These are phyloP conservation scores for Fragaria ananassa DNA, from an alignment of 306 rosid genomes.

Conservation along the genomic window DNA sequence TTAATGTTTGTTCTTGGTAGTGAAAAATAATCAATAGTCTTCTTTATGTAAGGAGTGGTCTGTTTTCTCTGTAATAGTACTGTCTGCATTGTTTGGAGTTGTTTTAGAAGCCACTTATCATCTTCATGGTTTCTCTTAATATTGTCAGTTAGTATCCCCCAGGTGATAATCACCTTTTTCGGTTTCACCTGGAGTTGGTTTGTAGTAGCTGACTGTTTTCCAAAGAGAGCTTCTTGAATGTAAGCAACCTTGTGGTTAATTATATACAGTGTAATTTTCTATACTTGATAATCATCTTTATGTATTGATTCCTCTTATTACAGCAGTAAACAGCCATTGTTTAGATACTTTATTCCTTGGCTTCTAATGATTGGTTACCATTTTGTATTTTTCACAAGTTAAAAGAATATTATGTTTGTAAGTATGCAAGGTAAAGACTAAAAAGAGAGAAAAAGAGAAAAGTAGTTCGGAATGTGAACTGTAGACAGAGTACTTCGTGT, in stretches of 20 bases:
- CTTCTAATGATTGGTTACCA: conserved; percentile 7
- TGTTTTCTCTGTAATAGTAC: conserved; percentile 15
- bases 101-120: conserved; percentile 2
- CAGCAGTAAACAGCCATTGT: neutral
- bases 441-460: conserved; percentile 5
- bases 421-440: conserved; percentile 17
- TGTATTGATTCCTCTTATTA: neutral
- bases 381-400: neutral
- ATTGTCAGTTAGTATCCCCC: conserved; percentile 13
- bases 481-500: conserved; percentile 23
- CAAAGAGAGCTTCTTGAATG: conserved; percentile 22
- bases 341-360: neutral
- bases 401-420: conserved; percentile 19
- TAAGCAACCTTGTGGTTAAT: neutral
- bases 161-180: conserved; percentile 56
- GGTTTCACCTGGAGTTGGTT: conserved; percentile 43
- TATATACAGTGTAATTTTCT: neutral
- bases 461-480: conserved; percentile 25
- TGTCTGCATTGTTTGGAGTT: conserved; percentile 11
- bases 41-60: conserved; percentile 20
- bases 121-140: conserved; percentile 13
- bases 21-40: conserved; percentile 25
- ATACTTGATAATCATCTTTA: conserved; percentile 3
- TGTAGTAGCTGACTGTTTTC: conserved; percentile 30
- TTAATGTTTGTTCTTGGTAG: conserved; percentile 79